A percentile compares a stretch with the other conserved stretches of the same genome.
Conservation (phyloP, 2,329 filamentous ascomycete genomes). For the Aspergillus fructus region DNA sequence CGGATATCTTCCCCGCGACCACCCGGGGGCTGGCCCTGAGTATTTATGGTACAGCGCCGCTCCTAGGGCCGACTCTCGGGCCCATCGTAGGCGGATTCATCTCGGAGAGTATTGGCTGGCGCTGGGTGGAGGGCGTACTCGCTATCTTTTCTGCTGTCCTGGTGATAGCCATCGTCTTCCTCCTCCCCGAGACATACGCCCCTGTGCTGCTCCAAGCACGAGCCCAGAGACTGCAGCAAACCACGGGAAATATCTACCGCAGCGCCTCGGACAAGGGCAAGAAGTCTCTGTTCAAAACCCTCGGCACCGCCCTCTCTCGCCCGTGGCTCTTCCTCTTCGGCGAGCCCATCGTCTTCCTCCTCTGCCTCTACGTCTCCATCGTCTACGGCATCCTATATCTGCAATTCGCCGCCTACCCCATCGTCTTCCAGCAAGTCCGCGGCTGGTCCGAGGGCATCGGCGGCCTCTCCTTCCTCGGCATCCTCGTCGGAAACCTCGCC, state of each 20-base stretch:
- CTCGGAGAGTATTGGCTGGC: background rate
- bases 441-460: background rate
- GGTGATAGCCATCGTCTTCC: background rate
- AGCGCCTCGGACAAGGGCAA: background rate
- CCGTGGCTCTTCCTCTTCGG: background rate
- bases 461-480: background rate
- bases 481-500: background rate
- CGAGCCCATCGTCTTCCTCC: constrained; percentile 17
- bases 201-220: background rate
- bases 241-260: no score
- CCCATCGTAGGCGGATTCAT: background rate
- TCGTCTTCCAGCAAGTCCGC: background rate
- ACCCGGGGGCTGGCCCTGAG: constrained; percentile 9
- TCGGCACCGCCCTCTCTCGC: background rate
- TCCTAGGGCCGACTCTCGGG: background rate
- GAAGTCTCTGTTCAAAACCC: no score
- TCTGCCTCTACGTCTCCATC: constrained; percentile 16
- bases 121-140: background rate
- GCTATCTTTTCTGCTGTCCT: background rate
- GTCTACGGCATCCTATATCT: constrained; percentile 10
- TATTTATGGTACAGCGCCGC: background rate
- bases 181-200: background rate
- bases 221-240: no score
- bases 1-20: constrained; percentile 12
- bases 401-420: constrained; percentile 1